Evolutionary conservation across 176 grass and related monocot species (phyloP).

Genomic region (Oropetium thomaeum): DNA sequence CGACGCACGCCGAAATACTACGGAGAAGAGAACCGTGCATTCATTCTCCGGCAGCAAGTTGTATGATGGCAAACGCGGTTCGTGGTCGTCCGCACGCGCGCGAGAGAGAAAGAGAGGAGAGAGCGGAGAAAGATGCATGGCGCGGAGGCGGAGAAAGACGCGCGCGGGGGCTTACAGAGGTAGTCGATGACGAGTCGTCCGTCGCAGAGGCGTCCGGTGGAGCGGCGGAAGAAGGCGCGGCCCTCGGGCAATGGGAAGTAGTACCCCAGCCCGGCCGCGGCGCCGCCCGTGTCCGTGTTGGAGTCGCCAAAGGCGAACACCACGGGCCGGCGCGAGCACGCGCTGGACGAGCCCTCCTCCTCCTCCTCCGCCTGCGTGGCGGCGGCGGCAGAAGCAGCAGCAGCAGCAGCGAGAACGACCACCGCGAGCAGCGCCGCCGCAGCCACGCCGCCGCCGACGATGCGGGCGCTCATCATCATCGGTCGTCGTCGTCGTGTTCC

Average conservation of each 20-base stretch:
- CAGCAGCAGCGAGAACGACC: neutral
- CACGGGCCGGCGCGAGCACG: constrained; percentile 35
- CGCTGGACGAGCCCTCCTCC: neutral
- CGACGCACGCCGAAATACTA: too few relatives aligned
- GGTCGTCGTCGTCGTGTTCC: too few relatives aligned
- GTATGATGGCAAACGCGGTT: too few relatives aligned
- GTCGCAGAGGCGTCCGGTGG: constrained; percentile 60
- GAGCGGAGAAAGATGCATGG: too few relatives aligned
- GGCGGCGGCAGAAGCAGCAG: too few relatives aligned
- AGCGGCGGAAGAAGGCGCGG: constrained; percentile 54
- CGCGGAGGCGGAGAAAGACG: too few relatives aligned
- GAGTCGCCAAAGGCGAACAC: constrained; percentile 91
- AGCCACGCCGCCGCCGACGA: neutral
- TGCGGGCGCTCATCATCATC: too few relatives aligned
- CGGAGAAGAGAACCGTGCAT: too few relatives aligned
- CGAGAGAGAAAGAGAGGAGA: too few relatives aligned
- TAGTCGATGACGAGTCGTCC: constrained; percentile 57
- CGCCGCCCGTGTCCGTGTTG: constrained; percentile 86
- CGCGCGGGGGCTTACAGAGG: constrained; percentile 58
- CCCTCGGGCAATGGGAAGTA: constrained; percentile 49
- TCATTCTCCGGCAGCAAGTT: too few relatives aligned
- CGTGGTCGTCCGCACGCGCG: too few relatives aligned
- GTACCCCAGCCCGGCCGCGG: constrained; percentile 43
- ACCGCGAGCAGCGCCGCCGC: neutral
- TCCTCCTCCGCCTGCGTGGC: too few relatives aligned